Conservation (phyloP, 768 basidiomycete genomes). For the Leccinum rimulosum region DNA sequence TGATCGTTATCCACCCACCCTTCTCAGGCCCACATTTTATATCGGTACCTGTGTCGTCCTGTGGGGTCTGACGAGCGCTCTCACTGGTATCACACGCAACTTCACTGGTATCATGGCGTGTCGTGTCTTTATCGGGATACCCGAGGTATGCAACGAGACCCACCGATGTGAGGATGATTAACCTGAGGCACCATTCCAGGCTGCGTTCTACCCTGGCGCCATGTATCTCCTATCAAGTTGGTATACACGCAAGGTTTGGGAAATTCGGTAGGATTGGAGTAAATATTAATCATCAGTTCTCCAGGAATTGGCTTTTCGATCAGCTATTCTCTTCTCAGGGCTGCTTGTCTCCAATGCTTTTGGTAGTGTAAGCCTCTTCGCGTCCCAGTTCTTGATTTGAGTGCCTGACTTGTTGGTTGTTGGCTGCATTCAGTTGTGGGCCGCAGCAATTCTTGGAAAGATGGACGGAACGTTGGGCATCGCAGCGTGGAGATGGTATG, state of each 20-base stretch:
- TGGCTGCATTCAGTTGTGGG: conserved; percentile 49
- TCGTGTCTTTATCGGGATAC: conserved; percentile 60
- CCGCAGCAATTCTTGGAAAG: conserved; percentile 64
- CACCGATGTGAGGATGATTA: background rate
- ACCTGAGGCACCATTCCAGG: conserved; percentile 25
- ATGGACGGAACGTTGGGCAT: conserved; percentile 70
- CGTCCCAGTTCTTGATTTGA: background rate
- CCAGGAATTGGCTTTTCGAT: conserved; percentile 63
- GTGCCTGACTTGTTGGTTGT: background rate
- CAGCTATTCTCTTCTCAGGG: conserved; percentile 58
- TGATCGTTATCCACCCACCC: background rate
- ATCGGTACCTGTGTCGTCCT: conserved; percentile 58
- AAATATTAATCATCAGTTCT: background rate
- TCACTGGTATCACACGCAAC: conserved; percentile 60
- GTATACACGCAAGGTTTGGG: conserved; percentile 23
- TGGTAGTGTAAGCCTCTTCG: conserved; percentile 46
- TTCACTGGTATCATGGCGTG: conserved; percentile 56
- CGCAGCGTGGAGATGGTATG: conserved; percentile 68
- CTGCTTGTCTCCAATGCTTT: conserved; percentile 64
- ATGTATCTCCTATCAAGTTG: conserved; percentile 34
- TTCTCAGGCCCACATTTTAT: conserved; percentile 54
- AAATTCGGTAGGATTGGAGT: background rate
- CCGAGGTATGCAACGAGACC: conserved; percentile 41
- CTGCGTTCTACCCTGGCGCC: conserved; percentile 64
- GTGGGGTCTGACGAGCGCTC: conserved; percentile 63